Percentiles rank a stretch among this genome's conserved stretches.
phyloP scores from a whole-genome alignment of 148 eudicot genomes.

The Pharnaceum exiguum region DNA sequence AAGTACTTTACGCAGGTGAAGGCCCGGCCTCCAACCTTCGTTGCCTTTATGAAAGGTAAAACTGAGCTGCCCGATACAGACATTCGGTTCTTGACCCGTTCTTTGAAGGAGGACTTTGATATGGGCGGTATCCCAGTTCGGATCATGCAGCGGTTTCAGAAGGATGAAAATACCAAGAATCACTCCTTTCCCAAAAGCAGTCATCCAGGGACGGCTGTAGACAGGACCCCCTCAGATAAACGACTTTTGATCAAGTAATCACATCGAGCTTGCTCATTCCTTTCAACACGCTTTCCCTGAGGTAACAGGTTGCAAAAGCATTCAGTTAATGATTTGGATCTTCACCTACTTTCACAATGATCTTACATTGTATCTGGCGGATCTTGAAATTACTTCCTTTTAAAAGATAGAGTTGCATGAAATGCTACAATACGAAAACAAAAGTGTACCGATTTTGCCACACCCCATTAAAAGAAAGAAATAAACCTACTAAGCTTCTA shows the following conservation, averaged over 20 bases:
- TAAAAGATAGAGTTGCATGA: too few species aligned
- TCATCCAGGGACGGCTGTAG: slow-evolving; percentile 27
- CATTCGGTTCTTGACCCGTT: slow-evolving; percentile 70
- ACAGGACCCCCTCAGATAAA: slow-evolving; percentile 55
- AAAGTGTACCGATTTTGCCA: too few species aligned
- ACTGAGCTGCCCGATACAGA: slow-evolving; percentile 65
- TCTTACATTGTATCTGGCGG: too few species aligned
- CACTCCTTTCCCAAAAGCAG: slow-evolving; percentile 7
- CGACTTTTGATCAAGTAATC: slow-evolving; percentile 17
- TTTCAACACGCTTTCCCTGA: background rate
- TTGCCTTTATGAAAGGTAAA: slow-evolving; percentile 87
- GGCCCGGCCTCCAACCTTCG: slow-evolving; percentile 96
- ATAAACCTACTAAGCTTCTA: too few species aligned
- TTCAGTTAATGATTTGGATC: too few species aligned
- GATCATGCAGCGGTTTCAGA: slow-evolving; percentile 59
- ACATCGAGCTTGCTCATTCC: background rate
- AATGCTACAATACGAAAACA: too few species aligned
- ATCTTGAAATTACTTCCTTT: too few species aligned
- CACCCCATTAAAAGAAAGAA: too few species aligned
- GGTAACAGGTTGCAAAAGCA: too few species aligned
- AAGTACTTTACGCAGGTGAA: slow-evolving; percentile 97
- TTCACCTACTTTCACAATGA: too few species aligned
- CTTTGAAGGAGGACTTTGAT: slow-evolving; percentile 91
- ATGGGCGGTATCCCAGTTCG: slow-evolving; percentile 91
- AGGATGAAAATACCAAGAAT: slow-evolving; percentile 17